These are phyloP conservation scores for Colletotrichum sp. DNA, from an alignment of 2,329 filamentous ascomycete species.

Conservation along the genomic window DNA sequence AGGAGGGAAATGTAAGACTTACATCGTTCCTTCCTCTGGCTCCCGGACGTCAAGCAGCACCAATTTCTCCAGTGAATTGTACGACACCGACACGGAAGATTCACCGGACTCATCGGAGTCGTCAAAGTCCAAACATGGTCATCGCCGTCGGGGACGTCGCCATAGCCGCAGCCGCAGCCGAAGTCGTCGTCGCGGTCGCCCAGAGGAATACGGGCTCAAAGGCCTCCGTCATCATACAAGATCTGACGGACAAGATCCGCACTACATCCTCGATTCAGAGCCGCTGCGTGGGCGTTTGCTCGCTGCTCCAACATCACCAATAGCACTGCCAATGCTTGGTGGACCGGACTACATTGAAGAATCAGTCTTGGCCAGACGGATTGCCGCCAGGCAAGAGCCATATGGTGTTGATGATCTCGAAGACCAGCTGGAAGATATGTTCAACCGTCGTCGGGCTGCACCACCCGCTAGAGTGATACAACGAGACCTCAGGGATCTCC, in stretches of 20 bases:
- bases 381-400: neutral
- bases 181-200: slow-evolving; percentile 15
- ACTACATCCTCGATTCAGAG: neutral
- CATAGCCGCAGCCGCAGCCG: neutral
- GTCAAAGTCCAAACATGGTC: neutral
- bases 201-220: slow-evolving; percentile 21
- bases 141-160: neutral
- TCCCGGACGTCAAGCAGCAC: slow-evolving; percentile 22
- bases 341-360: neutral
- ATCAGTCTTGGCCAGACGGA: neutral
- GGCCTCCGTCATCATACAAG: slow-evolving; percentile 6
- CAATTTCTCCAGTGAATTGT: neutral
- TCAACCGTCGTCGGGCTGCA: neutral
- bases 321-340: neutral
- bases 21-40: neutral
- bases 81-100: neutral
- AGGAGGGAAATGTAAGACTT: slow-evolving; percentile 8
- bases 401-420: neutral
- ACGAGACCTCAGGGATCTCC: neutral
- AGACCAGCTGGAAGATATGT: neutral
- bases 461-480: slow-evolving; percentile 6
- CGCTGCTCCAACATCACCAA: neutral
- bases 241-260: neutral
- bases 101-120: slow-evolving; percentile 25
- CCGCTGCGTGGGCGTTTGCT: neutral